These are phyloP conservation scores for Capsicum chinense DNA, from an alignment of 257 asterid genomes.

Conservation along the genomic window DNA sequence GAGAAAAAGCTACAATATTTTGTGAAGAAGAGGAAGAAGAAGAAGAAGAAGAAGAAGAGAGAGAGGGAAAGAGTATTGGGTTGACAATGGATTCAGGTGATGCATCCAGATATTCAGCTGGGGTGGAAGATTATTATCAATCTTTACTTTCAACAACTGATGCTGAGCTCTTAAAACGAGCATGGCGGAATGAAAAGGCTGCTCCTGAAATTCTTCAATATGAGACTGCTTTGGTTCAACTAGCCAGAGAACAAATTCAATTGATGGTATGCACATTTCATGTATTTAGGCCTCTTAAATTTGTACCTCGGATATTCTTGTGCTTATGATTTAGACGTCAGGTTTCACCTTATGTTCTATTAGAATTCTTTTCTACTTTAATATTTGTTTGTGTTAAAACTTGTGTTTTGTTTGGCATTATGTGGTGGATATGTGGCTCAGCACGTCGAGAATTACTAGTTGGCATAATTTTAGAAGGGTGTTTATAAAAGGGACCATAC, in stretches of 20 bases:
- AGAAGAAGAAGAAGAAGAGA: background rate
- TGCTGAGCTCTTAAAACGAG: slow-evolving; percentile 75
- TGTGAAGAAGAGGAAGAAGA: background rate
- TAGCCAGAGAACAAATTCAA: slow-evolving; percentile 74
- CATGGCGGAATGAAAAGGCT: slow-evolving; percentile 94
- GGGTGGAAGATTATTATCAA: slow-evolving; percentile 68
- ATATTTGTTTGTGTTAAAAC: background rate
- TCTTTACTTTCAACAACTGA: slow-evolving; percentile 72
- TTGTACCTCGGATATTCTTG: background rate
- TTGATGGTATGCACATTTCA: slow-evolving; percentile 53
- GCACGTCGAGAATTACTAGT: background rate
- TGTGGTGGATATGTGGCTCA: background rate
- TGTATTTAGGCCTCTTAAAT: background rate
- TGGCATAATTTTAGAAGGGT: background rate
- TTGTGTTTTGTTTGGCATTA: background rate
- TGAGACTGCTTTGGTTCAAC: slow-evolving; percentile 61
- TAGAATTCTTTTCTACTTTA: background rate
- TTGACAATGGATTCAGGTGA: slow-evolving; percentile 61
- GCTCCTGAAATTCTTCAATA: slow-evolving; percentile 86
- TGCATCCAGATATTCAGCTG: slow-evolving; percentile 38
- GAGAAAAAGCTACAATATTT: slow-evolving; percentile 13
- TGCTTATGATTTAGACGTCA: background rate
- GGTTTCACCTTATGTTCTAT: background rate
- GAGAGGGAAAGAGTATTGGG: background rate
- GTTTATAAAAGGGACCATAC: background rate